Percentiles rank a stretch among this genome's conserved stretches.
phyloP scores from a whole-genome alignment of 257 asterid species.

The Asclepias syriaca region DNA sequence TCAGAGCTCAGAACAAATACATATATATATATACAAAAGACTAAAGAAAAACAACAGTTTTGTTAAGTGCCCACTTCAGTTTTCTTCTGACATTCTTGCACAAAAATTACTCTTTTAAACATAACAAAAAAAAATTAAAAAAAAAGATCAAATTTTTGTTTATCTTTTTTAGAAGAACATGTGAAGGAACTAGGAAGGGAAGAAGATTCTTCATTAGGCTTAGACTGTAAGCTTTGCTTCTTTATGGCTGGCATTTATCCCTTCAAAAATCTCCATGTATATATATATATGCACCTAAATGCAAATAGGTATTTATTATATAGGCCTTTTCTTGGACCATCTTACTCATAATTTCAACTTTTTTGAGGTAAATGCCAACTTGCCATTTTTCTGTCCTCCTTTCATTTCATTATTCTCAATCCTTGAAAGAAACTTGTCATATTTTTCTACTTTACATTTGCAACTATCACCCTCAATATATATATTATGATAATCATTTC shows the following conservation, averaged over 20 bases:
- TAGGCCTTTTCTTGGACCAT: neutral
- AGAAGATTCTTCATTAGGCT: constrained; percentile 3
- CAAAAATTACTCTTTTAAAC: constrained; percentile 12
- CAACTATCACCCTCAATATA: too few species aligned
- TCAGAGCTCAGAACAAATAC: constrained; percentile 22
- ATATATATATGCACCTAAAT: neutral
- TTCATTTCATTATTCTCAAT: too few species aligned
- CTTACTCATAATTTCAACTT: neutral
- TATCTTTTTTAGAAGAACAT: constrained; percentile 5
- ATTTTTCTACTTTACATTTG: neutral
- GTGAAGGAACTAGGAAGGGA: constrained; percentile 6
- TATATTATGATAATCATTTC: too few species aligned
- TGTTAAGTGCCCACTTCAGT: constrained; percentile 34
- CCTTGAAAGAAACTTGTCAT: neutral
- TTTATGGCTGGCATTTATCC: constrained; percentile 14
- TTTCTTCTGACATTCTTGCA: constrained; percentile 36
- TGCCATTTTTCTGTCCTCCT: neutral
- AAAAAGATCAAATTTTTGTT: neutral
- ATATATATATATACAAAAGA: neutral
- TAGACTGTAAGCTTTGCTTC: constrained; percentile 1
- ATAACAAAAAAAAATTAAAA: neutral
- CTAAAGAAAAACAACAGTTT: constrained; percentile 16
- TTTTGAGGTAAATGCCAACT: neutral
- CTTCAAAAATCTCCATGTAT: constrained; percentile 7
- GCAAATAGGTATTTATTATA: constrained; percentile 3